Base-by-base conservation (phyloP, 2,329 filamentous ascomycete species). In the Colletotrichum filicis region DNA sequence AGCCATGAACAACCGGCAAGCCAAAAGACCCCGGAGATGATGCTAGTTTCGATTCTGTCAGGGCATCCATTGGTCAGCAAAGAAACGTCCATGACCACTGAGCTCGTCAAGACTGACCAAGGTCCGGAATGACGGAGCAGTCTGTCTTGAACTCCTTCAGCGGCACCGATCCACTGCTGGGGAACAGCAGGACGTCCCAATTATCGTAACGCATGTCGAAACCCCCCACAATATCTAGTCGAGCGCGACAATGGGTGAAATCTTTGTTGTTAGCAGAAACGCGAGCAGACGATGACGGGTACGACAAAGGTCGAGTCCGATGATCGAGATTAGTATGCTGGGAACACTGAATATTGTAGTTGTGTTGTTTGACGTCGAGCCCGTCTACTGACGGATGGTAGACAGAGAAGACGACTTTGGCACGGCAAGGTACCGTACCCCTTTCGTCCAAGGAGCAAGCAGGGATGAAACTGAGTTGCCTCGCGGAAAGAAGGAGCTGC, bases 181-280 rank as follows among this genome's bases (percentile, higher is more conserved):
- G 92, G 80, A 97, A 97, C 74, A 97, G 86, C 56, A 97, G 89
- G 68, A 97, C 89, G 78, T 97, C 95, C 95, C 94, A 97, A 78
- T 94, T 91, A 77, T 94, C 90, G 86, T 93, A 97, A 72, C 94
- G 92, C 95, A 97, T 97, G 74, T 77, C 87, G 82, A 66, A 63
- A 56, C 71, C 67, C 71, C 76, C 70, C 5, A 11, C 12, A 56
- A 5, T 78, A 35, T 35, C 32, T 12, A 30, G 66, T 2, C 4
- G 42, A 6, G 56, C 9, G 19, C 4, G 42, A 12, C n/a, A n/a
- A 5, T 11, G 37, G 53, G 24, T 52, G 32, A 30, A 30, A 19
- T 55, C 12, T 42, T 16, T 42, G 6, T 42, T 19, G 42, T 19
- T 46, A 3, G 19, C 4, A 49, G 42, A 11, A 49, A 9, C 19